Evolutionary conservation across 352 stramenopile genomes (phyloP).

Genomic region (Pythium phragmitis): DNA sequence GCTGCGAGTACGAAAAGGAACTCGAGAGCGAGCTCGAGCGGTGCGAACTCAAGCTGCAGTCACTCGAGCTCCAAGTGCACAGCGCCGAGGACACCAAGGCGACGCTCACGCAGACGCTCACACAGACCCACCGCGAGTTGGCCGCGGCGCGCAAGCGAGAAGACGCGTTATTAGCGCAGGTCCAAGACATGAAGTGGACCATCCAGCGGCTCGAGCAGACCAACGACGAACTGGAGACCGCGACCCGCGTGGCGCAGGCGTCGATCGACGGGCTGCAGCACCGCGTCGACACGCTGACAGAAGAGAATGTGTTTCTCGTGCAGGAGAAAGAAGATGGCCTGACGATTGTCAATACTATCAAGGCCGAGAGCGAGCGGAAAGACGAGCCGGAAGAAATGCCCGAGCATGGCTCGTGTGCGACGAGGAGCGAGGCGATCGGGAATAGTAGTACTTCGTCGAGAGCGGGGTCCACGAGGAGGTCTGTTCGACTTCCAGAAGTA

Average conservation of each 20-base stretch:
- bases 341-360: neutral
- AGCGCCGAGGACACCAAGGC: slow-evolving; percentile 36
- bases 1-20: slow-evolving; percentile 73
- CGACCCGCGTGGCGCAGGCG: slow-evolving; percentile 54
- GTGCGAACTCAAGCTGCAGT: slow-evolving; percentile 43
- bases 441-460: neutral
- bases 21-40: slow-evolving; percentile 60
- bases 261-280: slow-evolving; percentile 64
- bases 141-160: slow-evolving; percentile 29
- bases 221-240: slow-evolving; percentile 71
- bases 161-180: slow-evolving; percentile 34
- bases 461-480: slow-evolving; percentile 15
- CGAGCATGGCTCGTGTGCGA: neutral
- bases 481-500: slow-evolving; percentile 47
- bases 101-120: slow-evolving; percentile 21
- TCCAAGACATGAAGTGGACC: slow-evolving; percentile 58
- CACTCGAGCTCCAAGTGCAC: slow-evolving; percentile 30
- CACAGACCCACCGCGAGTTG: slow-evolving; percentile 31
- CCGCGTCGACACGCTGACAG: slow-evolving; percentile 46
- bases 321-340: slow-evolving; percentile 61
- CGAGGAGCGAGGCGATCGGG: neutral
- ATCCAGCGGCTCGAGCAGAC: slow-evolving; percentile 67
- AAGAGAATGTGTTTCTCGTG: slow-evolving; percentile 69
- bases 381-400: neutral
- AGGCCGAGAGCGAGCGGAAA: neutral